Conservation (phyloP, 2,329 filamentous ascomycete species). For the Parastagonospora nodorum region DNA sequence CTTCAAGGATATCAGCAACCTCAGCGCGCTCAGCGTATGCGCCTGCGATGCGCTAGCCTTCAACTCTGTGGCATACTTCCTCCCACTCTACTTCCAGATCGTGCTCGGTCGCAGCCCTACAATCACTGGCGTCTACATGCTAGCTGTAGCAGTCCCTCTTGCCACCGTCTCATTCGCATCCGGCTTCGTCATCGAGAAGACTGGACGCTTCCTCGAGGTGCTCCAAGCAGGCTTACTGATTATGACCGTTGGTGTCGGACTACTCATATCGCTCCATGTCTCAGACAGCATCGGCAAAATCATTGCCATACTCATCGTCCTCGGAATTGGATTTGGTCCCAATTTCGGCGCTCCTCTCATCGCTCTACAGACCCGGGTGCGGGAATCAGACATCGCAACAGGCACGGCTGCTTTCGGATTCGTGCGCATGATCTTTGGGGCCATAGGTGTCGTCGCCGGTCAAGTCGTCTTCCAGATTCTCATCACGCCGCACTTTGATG, state of each 20-base stretch:
- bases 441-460: constrained; percentile 56
- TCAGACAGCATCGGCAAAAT: constrained; percentile 36
- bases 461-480: constrained; percentile 59
- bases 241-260: constrained; percentile 42
- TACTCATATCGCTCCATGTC: constrained; percentile 32
- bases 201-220: constrained; percentile 48
- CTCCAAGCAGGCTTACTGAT: constrained; percentile 38
- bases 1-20: constrained; percentile 61
- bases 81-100: constrained; percentile 76
- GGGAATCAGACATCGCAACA: constrained; percentile 56
- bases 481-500: constrained; percentile 56
- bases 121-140: constrained; percentile 62
- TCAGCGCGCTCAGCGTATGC: constrained; percentile 59
- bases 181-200: constrained; percentile 54
- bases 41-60: constrained; percentile 62
- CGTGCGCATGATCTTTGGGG: constrained; percentile 50
- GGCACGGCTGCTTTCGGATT: constrained; percentile 60
- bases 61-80: constrained; percentile 70
- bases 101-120: constrained; percentile 65
- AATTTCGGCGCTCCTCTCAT: constrained; percentile 62
- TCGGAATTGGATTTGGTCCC: constrained; percentile 57
- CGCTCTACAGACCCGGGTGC: constrained; percentile 62
- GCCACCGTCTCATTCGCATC: constrained; percentile 53
- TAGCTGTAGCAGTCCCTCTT: constrained; percentile 60
- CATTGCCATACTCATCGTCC: constrained; percentile 56